Conservation (phyloP, 2,329 filamentous ascomycete species). For the Neocucurbitaria cava region DNA sequence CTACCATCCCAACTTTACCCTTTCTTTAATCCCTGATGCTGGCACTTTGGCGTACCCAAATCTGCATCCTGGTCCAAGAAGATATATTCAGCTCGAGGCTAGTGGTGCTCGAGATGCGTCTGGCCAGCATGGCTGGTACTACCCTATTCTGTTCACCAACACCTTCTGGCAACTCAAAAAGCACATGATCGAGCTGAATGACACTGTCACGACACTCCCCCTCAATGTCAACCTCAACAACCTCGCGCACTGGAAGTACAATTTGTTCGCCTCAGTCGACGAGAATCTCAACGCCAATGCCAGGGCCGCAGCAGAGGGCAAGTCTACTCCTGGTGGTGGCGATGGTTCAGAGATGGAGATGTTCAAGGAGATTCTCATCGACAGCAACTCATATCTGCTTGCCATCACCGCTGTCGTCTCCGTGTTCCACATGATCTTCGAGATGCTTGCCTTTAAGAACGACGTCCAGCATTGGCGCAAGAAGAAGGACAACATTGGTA, state of each 20-base stretch:
- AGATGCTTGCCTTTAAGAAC: conserved; percentile 94
- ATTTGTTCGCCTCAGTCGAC: conserved; percentile 82
- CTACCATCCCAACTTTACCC: conserved; percentile 93
- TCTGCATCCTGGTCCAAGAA: conserved; percentile 75
- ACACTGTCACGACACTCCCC: conserved; percentile 82
- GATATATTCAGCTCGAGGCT: conserved; percentile 79
- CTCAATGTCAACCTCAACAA: conserved; percentile 85
- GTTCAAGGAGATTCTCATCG: conserved; percentile 92
- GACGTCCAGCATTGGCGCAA: conserved; percentile 98
- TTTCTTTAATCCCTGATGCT: conserved; percentile 83
- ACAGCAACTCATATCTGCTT: conserved; percentile 92
- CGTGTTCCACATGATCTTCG: conserved; percentile 91
- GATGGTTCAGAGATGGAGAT: conserved; percentile 96
- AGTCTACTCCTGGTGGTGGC: conserved; percentile 74
- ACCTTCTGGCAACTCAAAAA: conserved; percentile 95
- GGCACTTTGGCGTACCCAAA: conserved; percentile 72
- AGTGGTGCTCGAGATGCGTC: conserved; percentile 81
- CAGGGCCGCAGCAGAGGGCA: conserved; percentile 75
- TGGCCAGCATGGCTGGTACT: conserved; percentile 92
- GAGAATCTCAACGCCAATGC: conserved; percentile 85
- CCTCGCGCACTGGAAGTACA: conserved; percentile 87
- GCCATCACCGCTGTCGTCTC: conserved; percentile 83
- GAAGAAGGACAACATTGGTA: conserved; percentile 99
- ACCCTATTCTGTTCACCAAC: conserved; percentile 89
- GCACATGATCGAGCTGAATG: conserved; percentile 91